Base-by-base conservation (phyloP, 2,329 filamentous ascomycete genomes). In the Corynespora cassiicola region DNA sequence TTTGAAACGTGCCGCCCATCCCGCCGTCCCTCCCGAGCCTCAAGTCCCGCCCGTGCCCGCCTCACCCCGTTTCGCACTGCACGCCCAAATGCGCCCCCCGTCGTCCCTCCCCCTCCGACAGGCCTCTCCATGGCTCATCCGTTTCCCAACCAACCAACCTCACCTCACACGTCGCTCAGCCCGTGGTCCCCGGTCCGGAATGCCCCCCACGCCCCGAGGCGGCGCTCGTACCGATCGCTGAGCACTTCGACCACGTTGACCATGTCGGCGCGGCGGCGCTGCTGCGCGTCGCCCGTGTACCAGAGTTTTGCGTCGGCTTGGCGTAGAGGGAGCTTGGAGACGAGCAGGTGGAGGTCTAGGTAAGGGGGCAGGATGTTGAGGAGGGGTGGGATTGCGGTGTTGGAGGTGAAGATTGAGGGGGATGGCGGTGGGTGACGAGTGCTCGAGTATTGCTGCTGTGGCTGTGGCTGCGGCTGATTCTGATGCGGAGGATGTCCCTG, bases 161-260 rank as follows among this genome's bases (percentile, higher is more conserved):
- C n/a, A n/a, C n/a, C 4, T 25, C 31, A 40, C 19, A 36, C 17
- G 35, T 47, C 39, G 21, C 15, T 31, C 9, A 50, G 28, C 14
- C 48, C 32, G 9, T 36, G 32, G 29, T 38, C 30, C 3, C 39
- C 36, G 26, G 36, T 34, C 5, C 24, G 22, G 39, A 62, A 61
- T 6, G 25, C 30, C 0, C 54, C 66, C 71, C 73, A 77, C 11
- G 47, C 60, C 5, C 71, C 72, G 19, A 56, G 54, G 29, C 71
- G 56, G 7, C 52, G 56, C 10, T 52, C 66, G 39, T 52, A 60
- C 33, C 71, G 50, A 60, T 76, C 74, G 21, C 55, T 52, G 40
- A 76, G n/a, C 9, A 77, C 61, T 50, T 77, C 75, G 3, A 75
- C 20, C 16, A 75, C 69, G 31, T 55, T 55, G 21, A 65, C 64